Base-by-base conservation (phyloP, 2,329 filamentous ascomycete species). In the Teratosphaeria zuluensis region DNA sequence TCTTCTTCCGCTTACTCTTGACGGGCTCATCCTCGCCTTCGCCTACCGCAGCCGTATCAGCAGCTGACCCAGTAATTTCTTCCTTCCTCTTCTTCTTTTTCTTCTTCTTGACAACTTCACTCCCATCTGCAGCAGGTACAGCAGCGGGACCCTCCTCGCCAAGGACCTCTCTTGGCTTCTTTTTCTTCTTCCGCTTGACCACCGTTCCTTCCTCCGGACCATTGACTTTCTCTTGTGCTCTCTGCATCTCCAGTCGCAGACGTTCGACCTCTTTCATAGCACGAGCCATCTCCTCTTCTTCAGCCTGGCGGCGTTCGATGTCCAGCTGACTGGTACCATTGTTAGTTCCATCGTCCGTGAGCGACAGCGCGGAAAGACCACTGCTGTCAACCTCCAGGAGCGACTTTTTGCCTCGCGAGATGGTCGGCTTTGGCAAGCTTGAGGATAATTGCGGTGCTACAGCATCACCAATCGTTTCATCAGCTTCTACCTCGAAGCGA, bases 221-320 rank as follows among this genome's bases (percentile, higher is more conserved):
- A 65, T 88, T 82, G 42, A 92, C 85, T 58, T 87, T 78, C 74
- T 92, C 89, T 66, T 87, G 89, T 42, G 85, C 86, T 58, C 88
- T 78, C 74, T 92, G 89, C 91, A 97, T 96, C 74, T 96, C 90
- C 58, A 96, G 77, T 56, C 94, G 81, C 60, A 95, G 76, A 56
- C 86, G 81, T 76, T 97, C 92, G 2, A 99, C 89, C 72, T 96
- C 89, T 71, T 87, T 86, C 79, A 96, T 85, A 8, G 92, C 94
- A 68, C 84, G 85, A 52, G 84, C 85, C 90, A 96, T 95, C 74
- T 96, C 92, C 1, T 84, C 85, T 61, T 96, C 91, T 69, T 95
- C 90, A 16, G 82, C 83, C 69, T 87, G 82, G 63, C 86, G 83
- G 56, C 80, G 79, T 68, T 90, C 88, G 55, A 84, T 80, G 59